Base-by-base conservation (phyloP, 768 basidiomycete genomes). In the Lactarius trivialis region DNA sequence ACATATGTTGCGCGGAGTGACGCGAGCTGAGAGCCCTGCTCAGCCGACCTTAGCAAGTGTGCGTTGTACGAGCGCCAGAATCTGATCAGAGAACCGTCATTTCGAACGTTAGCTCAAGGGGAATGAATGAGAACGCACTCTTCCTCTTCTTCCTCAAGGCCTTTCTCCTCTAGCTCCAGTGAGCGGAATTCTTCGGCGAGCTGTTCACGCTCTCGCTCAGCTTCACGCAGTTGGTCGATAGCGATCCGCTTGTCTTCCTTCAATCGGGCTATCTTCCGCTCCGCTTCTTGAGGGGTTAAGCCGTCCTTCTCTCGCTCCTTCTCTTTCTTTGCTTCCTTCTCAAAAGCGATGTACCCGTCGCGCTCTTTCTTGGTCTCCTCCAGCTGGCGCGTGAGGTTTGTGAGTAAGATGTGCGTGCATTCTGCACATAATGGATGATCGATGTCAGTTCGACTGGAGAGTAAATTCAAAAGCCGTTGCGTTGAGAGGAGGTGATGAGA, bases 341-440 rank as follows among this genome's bases (percentile, higher is more conserved):
- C 93, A 70, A 95, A 98, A 0, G 91, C 90, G 65, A 93, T 85
- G 71, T 96, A 97, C 0, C 92, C 93, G 67, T 97, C 94, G 61
- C 93, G 78, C 71, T 97, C 93, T 71, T 86, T 89, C 76, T 86
- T 91, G 3, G 89, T 88, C 76, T 97, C 93, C 60, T 96, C 93
- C 17, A 96, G 78, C 70, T 93, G 86, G 51, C 81, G 81, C 68
- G 89, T 85, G 34, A 98, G 81, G 28, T 83, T 84, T 1, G 78
- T 78, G 33, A 95, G 81, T 36, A 98, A 75, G 53, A 88, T 81
- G 69, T 90, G 86, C 3, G 94, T 92, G 73, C 97, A 99, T 70
- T 98, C 96, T 0, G 89, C 85, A 73, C 97, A 99, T 8, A 99
- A 80, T 6, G 97, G 97, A 71, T 98, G 94, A 71, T 94, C 92